Evolutionary conservation across 2,329 filamentous ascomycete genomes (phyloP).

Genomic region (Fusarium siculi): DNA sequence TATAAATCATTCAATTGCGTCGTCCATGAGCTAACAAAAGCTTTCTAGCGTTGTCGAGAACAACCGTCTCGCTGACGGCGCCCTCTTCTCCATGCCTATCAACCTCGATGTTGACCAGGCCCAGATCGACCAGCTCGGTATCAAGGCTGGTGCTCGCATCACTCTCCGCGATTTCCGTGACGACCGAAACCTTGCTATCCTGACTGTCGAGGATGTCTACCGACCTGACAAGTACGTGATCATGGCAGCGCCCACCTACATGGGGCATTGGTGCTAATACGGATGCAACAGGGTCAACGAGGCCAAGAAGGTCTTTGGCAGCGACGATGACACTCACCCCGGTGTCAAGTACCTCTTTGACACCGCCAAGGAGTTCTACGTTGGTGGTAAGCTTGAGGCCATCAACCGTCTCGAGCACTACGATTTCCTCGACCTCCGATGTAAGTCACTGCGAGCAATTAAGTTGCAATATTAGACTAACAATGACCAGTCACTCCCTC

Average conservation of each 20-base stretch:
- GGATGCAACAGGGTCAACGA: constrained; percentile 75
- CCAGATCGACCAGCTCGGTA: constrained; percentile 76
- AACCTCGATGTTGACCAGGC: constrained; percentile 85
- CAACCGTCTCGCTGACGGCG: constrained; percentile 86
- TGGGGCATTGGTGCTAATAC: constrained; percentile 31
- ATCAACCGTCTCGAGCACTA: constrained; percentile 97
- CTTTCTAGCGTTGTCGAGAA: constrained; percentile 83
- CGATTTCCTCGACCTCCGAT: constrained; percentile 96
- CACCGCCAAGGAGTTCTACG: constrained; percentile 85
- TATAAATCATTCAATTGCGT: background rate
- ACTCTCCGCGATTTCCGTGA: constrained; percentile 95
- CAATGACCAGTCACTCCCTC: constrained; percentile 79
- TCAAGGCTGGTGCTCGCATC: constrained; percentile 84
- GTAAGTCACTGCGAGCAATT: constrained; percentile 60
- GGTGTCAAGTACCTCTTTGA: constrained; percentile 90
- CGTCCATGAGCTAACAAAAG: constrained; percentile 41
- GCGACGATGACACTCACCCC: constrained; percentile 88
- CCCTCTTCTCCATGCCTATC: constrained; percentile 97
- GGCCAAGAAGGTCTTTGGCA: constrained; percentile 94
- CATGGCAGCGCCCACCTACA: background rate
- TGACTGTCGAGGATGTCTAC: constrained; percentile 97
- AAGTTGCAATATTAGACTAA: constrained; percentile 17
- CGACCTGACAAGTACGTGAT: constrained; percentile 87
- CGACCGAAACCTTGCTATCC: constrained; percentile 93
- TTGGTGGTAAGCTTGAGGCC: constrained; percentile 95